Evolutionary conservation across 1,139 yeast species (phyloP).

Genomic region (Yamadazyma blattariae): DNA sequence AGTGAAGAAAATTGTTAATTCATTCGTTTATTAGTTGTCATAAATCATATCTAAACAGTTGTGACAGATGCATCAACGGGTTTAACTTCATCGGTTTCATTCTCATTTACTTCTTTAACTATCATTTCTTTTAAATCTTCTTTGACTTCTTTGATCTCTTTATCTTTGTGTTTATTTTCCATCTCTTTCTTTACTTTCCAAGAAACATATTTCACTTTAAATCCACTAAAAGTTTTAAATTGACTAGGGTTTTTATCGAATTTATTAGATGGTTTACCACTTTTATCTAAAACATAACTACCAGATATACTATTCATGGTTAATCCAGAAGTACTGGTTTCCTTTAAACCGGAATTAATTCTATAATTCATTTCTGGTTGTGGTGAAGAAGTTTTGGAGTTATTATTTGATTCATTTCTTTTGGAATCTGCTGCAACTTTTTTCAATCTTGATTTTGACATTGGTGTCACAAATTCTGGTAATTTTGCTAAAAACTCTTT

Average conservation of each 20-base stretch:
- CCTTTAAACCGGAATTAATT: conserved; percentile 42
- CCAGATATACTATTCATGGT: conserved; percentile 35
- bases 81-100: not conserved
- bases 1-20: too few relatives aligned
- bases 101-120: too few relatives aligned
- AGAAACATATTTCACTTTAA: conserved; percentile 41
- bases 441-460: conserved; percentile 28
- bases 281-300: conserved; percentile 38
- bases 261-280: conserved; percentile 47
- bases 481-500: conserved; percentile 27
- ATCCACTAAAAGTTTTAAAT: conserved; percentile 62
- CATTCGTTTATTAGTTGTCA: too few relatives aligned
- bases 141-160: conserved; percentile 4
- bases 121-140: not conserved
- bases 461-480: conserved; percentile 33
- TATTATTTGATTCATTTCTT: conserved; percentile 12
- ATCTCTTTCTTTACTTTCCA: conserved; percentile 23
- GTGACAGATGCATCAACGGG: too few relatives aligned
- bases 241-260: conserved; percentile 49
- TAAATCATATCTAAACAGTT: too few relatives aligned
- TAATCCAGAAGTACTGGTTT: conserved; percentile 41
- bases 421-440: conserved; percentile 29
- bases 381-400: conserved; percentile 15
- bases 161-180: conserved; percentile 8
- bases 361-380: conserved; percentile 20